Conservation (phyloP, 2,329 filamentous ascomycete genomes). For the Talaromyces verruculosus region DNA sequence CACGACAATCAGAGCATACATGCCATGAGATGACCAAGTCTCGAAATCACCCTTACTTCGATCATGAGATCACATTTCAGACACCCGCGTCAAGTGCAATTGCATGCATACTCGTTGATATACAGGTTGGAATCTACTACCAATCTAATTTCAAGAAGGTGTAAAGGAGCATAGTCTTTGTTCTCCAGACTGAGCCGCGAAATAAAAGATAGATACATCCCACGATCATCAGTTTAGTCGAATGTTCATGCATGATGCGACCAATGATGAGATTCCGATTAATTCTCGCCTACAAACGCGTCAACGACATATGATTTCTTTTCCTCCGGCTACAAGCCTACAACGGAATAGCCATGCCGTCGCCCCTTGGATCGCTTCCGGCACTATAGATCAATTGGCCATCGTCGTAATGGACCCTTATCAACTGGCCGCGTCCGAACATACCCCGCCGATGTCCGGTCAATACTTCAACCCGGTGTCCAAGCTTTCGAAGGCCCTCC, state of each 20-base stretch:
- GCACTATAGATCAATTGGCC: slow-evolving; percentile 75
- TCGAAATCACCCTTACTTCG: not conserved
- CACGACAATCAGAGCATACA: slow-evolving; percentile 5
- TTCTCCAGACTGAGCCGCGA: not conserved
- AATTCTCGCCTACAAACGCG: not conserved
- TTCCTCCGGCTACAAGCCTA: slow-evolving; percentile 26
- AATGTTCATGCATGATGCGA: slow-evolving; percentile 7
- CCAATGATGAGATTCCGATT: slow-evolving; percentile 3
- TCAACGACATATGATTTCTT: not conserved
- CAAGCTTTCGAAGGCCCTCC: slow-evolving; percentile 65
- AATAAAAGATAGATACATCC: not conserved
- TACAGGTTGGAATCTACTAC: not conserved
- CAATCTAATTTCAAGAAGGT: not conserved
- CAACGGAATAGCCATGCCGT: slow-evolving; percentile 67
- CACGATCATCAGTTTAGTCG: slow-evolving; percentile 7
- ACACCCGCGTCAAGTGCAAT: not conserved
- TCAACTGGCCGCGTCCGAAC: slow-evolving; percentile 87
- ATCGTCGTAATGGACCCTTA: slow-evolving; percentile 75
- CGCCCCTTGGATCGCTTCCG: slow-evolving; percentile 83
- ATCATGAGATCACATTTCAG: slow-evolving; percentile 1
- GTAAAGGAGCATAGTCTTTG: not conserved
- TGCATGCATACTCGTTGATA: slow-evolving; percentile 2
- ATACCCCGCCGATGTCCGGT: slow-evolving; percentile 63
- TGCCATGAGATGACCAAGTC: not conserved
- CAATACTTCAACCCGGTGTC: slow-evolving; percentile 71